Base-by-base conservation (phyloP, 2,329 filamentous ascomycete species). In the Trichoderma endophyticum region DNA sequence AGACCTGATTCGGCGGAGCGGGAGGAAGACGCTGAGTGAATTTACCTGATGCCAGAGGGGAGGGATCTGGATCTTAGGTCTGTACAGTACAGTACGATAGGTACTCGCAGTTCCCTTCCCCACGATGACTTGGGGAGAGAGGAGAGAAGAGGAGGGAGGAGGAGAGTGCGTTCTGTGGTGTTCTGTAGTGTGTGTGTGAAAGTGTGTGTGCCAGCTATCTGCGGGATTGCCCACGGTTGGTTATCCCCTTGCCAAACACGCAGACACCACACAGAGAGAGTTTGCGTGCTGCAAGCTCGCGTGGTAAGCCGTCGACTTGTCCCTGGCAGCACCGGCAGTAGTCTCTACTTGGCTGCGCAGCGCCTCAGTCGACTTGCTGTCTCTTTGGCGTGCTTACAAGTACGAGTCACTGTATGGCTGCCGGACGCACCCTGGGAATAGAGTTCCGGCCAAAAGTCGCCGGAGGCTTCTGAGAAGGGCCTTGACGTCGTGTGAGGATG, bases 301-400 rank as follows among this genome's bases (percentile, higher is more conserved):
- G 65, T 68, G 65, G 65, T 68, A 43, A 59, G 65, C 62, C 36
- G 62, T 30, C 39, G 24, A 36, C 39, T 51, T 56, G 54, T 61
- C 66, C 66, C 66, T 70, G 66, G 66, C 66, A 70, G 66, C 66
- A 51, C 66, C 66, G 65, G 65, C 65, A 68, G 54, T 32, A 32
- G 65, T 21, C 21, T 24, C 61, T 51, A 18, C 54, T 54, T 68
- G 48, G 28, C 39, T 43, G 39, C 39, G 39, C 15, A 36, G 34
- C 34, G 34, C 34, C 34, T 36, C 34, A 36, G 61, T 48, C 61
- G 36, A 51, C 61, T 51, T 32, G 32, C 24, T 24, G 51, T 59
- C 15, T 59, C 51, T 30, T 21, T 39, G 34, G 51, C 36, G 65
- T 59, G 65, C 65, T 69, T 70, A 54, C 57, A 51, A 36, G 9